Conservation (phyloP, 1,284 basidiomycete species). For the Tilletiaria anomala region DNA sequence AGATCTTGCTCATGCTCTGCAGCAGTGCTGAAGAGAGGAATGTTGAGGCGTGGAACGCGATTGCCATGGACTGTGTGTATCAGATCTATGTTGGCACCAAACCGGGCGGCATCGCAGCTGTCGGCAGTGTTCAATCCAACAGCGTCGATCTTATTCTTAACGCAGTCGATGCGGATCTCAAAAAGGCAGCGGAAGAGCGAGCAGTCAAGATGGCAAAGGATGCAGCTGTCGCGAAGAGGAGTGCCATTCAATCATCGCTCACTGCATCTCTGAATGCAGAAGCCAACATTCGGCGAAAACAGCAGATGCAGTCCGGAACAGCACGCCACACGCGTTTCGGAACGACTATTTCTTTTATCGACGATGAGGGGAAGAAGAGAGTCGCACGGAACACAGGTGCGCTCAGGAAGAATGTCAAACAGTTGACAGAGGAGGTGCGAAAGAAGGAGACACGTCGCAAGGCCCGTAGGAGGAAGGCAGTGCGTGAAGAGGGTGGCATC, state of each 20-base stretch:
- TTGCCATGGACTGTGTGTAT: constrained; percentile 33
- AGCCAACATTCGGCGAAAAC: constrained; percentile 14
- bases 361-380: constrained; percentile 20
- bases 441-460: constrained; percentile 11
- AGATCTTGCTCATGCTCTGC: constrained; percentile 32
- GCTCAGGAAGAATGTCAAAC: constrained; percentile 20
- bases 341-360: constrained; percentile 32
- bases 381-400: constrained; percentile 22
- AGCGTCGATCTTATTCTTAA: not conserved
- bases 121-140: not conserved
- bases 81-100: constrained; percentile 28
- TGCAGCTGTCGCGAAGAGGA: not conserved
- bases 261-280: constrained; percentile 20
- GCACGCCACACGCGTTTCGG: constrained; percentile 35
- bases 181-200: not conserved
- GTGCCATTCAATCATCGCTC: too few relatives aligned
- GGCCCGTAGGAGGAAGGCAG: constrained; percentile 14
- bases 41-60: constrained; percentile 28
- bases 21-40: constrained; percentile 25
- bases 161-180: not conserved
- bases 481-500: constrained; percentile 26
- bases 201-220: not conserved
- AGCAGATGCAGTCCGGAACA: constrained; percentile 5
- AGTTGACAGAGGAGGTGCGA: constrained; percentile 20
- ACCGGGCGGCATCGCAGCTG: constrained; percentile 11